These are phyloP conservation scores for Ophiocordyceps robertsii DNA, from an alignment of 2,329 filamentous ascomycete genomes.

Conservation along the genomic window DNA sequence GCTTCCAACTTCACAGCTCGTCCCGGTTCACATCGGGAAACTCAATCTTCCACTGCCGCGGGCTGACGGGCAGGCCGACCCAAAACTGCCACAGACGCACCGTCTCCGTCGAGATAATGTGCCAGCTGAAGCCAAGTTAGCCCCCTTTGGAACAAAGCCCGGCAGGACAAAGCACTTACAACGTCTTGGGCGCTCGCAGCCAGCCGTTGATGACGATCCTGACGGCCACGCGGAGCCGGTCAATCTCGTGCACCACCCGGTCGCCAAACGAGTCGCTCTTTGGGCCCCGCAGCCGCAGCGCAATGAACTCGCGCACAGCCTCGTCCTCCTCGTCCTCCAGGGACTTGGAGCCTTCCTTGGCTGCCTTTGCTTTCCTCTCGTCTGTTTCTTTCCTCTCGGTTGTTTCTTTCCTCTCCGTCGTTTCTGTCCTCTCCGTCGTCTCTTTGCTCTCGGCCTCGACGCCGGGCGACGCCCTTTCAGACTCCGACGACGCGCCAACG, in stretches of 20 bases:
- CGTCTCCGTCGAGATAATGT: conserved; percentile 30
- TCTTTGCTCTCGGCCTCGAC: too few relatives aligned
- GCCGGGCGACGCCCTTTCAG: neutral
- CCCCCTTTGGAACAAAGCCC: neutral
- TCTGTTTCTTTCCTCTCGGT: too few relatives aligned
- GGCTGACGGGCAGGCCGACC: conserved; percentile 37
- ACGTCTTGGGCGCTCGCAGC: conserved; percentile 49
- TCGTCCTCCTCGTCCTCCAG: conserved; percentile 19
- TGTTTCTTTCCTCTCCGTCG: too few relatives aligned
- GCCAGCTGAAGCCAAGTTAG: too few relatives aligned
- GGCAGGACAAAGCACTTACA: conserved; percentile 42
- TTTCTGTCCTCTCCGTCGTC: too few relatives aligned
- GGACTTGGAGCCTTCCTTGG: conserved; percentile 14
- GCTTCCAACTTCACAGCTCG: conserved; percentile 27
- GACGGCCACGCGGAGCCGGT: conserved; percentile 46
- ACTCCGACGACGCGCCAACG: neutral
- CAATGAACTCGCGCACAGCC: conserved; percentile 11
- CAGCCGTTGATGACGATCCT: conserved; percentile 59
- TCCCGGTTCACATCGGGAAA: conserved; percentile 28
- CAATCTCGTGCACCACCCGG: conserved; percentile 48
- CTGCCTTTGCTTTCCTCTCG: conserved; percentile 20
- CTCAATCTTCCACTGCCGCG: conserved; percentile 32
- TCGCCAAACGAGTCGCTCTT: conserved; percentile 30
- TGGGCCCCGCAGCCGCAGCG: conserved; percentile 12
- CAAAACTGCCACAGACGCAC: conserved; percentile 34